Percentiles rank a stretch among this genome's conserved stretches.
Conservation (phyloP, 2,329 filamentous ascomycete genomes). For the Aspergillus pseudonomiae region DNA sequence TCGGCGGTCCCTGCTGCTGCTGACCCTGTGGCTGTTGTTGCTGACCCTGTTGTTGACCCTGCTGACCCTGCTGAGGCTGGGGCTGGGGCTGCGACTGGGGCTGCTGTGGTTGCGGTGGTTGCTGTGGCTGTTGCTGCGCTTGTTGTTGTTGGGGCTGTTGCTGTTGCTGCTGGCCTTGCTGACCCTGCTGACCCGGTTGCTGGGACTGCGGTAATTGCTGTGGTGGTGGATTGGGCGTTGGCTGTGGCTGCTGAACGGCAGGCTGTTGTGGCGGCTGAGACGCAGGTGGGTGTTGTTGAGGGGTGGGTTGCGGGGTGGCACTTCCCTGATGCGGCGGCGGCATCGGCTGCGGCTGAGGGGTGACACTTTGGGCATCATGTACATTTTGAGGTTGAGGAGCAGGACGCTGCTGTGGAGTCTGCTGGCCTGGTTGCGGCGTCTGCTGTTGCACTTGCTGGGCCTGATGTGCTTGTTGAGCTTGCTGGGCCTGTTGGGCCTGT, state of each 20-base stretch:
- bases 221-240: constrained; percentile 38
- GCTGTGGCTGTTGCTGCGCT: constrained; percentile 32
- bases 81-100: constrained; percentile 39
- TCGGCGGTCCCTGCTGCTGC: constrained; percentile 24
- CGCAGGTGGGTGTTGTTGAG: constrained; percentile 34
- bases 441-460: constrained; percentile 28
- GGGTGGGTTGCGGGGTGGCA: constrained; percentile 41
- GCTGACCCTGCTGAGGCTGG: constrained; percentile 34
- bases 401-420: constrained; percentile 45
- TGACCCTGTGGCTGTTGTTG: constrained; percentile 35
- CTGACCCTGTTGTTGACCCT: constrained; percentile 40
- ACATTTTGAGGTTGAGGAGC: constrained; percentile 47
- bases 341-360: constrained; percentile 48
- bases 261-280: constrained; percentile 40
- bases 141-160: constrained; percentile 32
- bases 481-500: constrained; percentile 32
- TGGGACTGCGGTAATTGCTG: constrained; percentile 43
- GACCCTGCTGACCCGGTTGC: constrained; percentile 32
- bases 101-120: constrained; percentile 39
- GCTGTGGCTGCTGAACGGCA: constrained; percentile 37
- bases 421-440: constrained; percentile 40
- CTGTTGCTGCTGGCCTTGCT: constrained; percentile 35
- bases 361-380: constrained; percentile 45
- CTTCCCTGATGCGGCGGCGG: constrained; percentile 42
- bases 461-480: constrained; percentile 31